phyloP scores from a whole-genome alignment of 148 eudicot genomes.

The Limonium bicolor region DNA sequence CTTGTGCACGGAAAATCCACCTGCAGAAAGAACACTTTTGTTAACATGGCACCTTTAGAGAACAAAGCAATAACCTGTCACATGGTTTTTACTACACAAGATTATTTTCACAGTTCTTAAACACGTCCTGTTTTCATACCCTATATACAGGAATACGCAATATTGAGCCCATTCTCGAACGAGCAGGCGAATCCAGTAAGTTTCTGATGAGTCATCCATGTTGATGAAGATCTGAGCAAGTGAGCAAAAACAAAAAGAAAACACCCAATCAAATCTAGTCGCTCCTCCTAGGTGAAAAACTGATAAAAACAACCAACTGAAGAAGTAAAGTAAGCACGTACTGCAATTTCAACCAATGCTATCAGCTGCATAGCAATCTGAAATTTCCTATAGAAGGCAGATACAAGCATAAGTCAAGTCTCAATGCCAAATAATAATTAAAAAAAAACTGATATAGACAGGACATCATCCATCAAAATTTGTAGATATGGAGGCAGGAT shows the following conservation, averaged over 20 bases:
- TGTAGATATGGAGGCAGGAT: too few species aligned
- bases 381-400: conserved; percentile 54
- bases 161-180: conserved; percentile 84
- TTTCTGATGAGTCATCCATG: conserved; percentile 50
- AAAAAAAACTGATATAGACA: neutral
- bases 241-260: neutral
- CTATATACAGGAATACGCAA: conserved; percentile 73
- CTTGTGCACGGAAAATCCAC: conserved; percentile 86
- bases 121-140: too few species aligned
- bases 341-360: conserved; percentile 69
- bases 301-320: neutral
- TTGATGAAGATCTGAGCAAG: conserved; percentile 57
- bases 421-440: neutral
- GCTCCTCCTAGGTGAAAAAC: neutral
- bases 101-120: too few species aligned
- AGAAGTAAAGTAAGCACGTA: conserved; percentile 8
- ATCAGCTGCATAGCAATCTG: conserved; percentile 71
- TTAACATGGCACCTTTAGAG: too few species aligned
- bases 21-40: conserved; percentile 20
- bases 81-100: too few species aligned
- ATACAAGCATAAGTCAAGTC: conserved; percentile 6
- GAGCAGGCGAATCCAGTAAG: conserved; percentile 71
- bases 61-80: too few species aligned
- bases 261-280: too few species aligned
- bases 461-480: neutral